Evolutionary conservation across 495 filamentous ascomycete genomes (phyloP).

Genomic region (Lepraria neglecta): DNA sequence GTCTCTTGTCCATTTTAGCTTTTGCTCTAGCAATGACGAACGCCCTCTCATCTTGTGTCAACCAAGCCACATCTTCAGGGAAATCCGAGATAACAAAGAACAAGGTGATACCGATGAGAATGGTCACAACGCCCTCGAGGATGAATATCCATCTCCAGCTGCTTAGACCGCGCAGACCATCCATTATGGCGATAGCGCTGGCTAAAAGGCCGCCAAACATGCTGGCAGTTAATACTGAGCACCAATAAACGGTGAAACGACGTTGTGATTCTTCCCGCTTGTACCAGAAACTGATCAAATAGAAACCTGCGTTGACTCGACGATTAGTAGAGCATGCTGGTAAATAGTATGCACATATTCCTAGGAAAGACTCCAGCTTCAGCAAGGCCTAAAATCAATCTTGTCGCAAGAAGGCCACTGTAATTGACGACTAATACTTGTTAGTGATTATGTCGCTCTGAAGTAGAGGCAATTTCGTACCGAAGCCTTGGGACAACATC

Average conservation of each 20-base stretch:
- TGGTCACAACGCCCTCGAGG: slow-evolving; percentile 27
- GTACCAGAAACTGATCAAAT: slow-evolving; percentile 35
- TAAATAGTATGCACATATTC: no score
- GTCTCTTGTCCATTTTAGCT: neutral
- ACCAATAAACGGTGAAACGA: slow-evolving; percentile 35
- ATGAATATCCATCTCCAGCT: slow-evolving; percentile 50
- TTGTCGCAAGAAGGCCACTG: slow-evolving; percentile 54
- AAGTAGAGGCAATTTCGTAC: neutral
- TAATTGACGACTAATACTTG: slow-evolving; percentile 39
- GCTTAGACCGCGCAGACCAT: slow-evolving; percentile 53
- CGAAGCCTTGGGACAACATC: slow-evolving; percentile 31
- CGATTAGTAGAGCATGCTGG: no score
- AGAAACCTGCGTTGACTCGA: slow-evolving; percentile 23
- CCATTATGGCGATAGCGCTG: slow-evolving; percentile 44
- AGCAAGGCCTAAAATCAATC: slow-evolving; percentile 55
- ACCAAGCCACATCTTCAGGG: slow-evolving; percentile 32
- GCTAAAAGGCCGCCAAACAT: slow-evolving; percentile 37
- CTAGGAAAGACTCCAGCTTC: slow-evolving; percentile 35
- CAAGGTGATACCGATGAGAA: slow-evolving; percentile 26
- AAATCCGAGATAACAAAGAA: slow-evolving; percentile 36
- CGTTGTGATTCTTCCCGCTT: slow-evolving; percentile 32
- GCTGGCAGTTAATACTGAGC: slow-evolving; percentile 29
- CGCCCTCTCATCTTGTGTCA: slow-evolving; percentile 28
- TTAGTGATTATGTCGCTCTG: neutral
- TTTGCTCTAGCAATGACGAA: neutral